Evolutionary conservation across 768 basidiomycete species (phyloP).

Genomic region (Auricularia sp.): DNA sequence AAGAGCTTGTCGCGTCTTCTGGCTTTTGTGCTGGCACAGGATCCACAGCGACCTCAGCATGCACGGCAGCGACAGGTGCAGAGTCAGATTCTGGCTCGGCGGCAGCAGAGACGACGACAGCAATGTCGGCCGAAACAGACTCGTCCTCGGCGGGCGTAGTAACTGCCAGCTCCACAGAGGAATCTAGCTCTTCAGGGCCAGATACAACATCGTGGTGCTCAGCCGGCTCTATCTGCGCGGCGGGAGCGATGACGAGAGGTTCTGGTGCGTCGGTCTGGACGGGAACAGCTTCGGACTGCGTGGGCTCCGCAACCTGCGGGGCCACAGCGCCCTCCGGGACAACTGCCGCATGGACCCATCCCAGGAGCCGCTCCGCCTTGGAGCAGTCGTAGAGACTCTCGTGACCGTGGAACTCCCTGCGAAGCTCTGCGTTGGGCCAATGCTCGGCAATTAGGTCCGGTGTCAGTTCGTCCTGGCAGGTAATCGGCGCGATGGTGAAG

Average conservation of each 20-base stretch:
- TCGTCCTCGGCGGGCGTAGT: not conserved
- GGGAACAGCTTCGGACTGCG: not conserved
- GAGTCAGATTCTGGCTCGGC: no score
- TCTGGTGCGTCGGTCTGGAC: not conserved
- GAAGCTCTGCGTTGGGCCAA: conserved; percentile 41
- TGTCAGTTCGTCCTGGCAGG: conserved; percentile 36
- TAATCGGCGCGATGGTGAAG: conserved; percentile 50
- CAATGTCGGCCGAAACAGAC: not conserved
- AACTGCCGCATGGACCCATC: conserved; percentile 40
- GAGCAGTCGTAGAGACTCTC: conserved; percentile 52
- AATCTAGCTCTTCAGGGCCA: not conserved
- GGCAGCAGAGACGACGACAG: not conserved
- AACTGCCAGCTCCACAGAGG: not conserved
- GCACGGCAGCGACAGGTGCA: no score
- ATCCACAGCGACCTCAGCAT: no score
- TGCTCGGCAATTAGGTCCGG: conserved; percentile 33
- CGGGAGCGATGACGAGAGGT: not conserved
- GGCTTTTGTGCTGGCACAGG: conserved; percentile 5
- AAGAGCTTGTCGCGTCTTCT: conserved; percentile 4
- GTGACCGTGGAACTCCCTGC: conserved; percentile 20
- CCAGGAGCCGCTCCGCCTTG: conserved; percentile 53
- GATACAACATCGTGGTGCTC: no score
- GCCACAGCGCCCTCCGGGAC: not conserved
- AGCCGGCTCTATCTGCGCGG: no score
- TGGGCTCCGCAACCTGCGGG: not conserved